Conservation (phyloP, 768 basidiomycete species). For the Crucibulum laeve region DNA sequence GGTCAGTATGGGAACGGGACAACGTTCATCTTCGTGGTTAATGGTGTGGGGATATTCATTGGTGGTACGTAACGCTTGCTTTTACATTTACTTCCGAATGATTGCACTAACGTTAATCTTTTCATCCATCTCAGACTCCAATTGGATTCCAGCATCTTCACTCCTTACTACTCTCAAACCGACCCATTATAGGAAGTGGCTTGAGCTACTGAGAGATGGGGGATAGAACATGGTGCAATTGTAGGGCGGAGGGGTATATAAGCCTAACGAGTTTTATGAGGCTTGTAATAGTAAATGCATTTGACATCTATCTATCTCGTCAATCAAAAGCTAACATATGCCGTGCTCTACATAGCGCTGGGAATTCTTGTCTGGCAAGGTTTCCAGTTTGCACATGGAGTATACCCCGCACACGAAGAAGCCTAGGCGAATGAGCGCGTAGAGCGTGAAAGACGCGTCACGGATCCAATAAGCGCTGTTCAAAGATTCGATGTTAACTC, state of each 20-base stretch:
- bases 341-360: slow-evolving; percentile 22
- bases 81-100: neutral
- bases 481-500: neutral
- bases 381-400: slow-evolving; percentile 89
- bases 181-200: slow-evolving; percentile 65
- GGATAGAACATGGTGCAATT: slow-evolving; percentile 91
- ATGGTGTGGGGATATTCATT: slow-evolving; percentile 79
- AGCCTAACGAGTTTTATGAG: slow-evolving; percentile 74
- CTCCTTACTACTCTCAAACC: too few relatives aligned
- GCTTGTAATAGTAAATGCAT: slow-evolving; percentile 56
- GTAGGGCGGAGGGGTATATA: slow-evolving; percentile 90
- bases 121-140: slow-evolving; percentile 53
- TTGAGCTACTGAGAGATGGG: slow-evolving; percentile 74
- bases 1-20: too few relatives aligned
- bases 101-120: too few relatives aligned
- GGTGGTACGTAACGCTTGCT: slow-evolving; percentile 43
- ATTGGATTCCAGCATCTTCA: slow-evolving; percentile 84
- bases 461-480: slow-evolving; percentile 82
- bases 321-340: too few relatives aligned
- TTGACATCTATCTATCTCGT: neutral
- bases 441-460: slow-evolving; percentile 95
- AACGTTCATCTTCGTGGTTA: too few relatives aligned
- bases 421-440: slow-evolving; percentile 89
- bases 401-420: slow-evolving; percentile 91
- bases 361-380: slow-evolving; percentile 88